phyloP scores from a whole-genome alignment of 441 rosid species.

The Pelargonium australe region DNA sequence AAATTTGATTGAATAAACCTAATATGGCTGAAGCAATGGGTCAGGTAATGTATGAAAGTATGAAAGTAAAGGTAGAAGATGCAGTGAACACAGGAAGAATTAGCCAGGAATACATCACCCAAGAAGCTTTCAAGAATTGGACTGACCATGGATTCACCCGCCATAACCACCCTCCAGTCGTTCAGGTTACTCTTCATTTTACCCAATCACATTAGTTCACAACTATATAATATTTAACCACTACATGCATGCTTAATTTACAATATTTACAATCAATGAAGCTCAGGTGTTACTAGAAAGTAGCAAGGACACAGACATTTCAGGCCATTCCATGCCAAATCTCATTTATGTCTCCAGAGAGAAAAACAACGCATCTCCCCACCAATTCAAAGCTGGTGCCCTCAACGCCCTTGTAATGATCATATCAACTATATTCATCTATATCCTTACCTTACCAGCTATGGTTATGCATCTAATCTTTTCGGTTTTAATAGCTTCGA shows the following conservation, averaged over 20 bases:
- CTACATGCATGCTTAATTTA: not conserved
- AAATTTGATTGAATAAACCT: not conserved
- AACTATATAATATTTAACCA: too few species aligned
- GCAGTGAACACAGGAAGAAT: conserved; percentile 47
- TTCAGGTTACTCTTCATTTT: conserved; percentile 37
- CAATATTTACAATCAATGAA: not conserved
- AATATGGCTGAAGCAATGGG: not conserved
- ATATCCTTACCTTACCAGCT: not conserved
- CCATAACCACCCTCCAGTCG: conserved; percentile 54
- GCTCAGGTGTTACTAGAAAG: conserved; percentile 50
- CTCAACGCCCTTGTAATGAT: conserved; percentile 50
- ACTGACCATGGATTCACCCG: conserved; percentile 33
- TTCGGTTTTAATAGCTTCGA: conserved; percentile 36
- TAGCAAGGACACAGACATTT: conserved; percentile 35
- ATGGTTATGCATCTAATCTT: not conserved
- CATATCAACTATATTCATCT: not conserved
- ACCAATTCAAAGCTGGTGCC: conserved; percentile 83
- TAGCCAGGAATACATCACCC: conserved; percentile 24
- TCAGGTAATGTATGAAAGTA: conserved; percentile 48
- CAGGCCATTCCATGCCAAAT: conserved; percentile 45
- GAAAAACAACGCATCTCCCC: conserved; percentile 43
- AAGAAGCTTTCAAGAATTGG: conserved; percentile 40
- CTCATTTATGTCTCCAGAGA: conserved; percentile 62
- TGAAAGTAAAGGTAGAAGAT: conserved; percentile 46
- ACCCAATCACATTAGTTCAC: too few species aligned